Conservation (phyloP, 2,329 filamentous ascomycete species). For the Monosporascus sp. region DNA sequence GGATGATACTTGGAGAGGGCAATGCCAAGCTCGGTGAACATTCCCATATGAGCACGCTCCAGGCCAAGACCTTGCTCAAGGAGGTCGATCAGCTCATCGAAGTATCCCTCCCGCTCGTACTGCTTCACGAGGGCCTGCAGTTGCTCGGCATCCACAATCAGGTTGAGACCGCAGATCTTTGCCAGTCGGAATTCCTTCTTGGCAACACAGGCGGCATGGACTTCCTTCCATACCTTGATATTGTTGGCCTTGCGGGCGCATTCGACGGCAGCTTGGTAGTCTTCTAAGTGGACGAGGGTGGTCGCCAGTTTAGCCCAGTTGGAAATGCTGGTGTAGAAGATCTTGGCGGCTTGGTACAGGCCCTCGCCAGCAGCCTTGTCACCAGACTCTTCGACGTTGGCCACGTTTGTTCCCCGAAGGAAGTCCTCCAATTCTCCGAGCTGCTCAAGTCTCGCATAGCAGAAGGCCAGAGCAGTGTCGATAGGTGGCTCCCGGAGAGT, state of each 20-base stretch:
- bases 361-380: slow-evolving; percentile 97
- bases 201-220: slow-evolving; percentile 89
- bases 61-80: slow-evolving; percentile 93
- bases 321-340: slow-evolving; percentile 96
- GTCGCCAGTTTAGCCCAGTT: slow-evolving; percentile 99
- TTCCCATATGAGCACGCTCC: slow-evolving; percentile 89
- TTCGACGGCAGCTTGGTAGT: slow-evolving; percentile 96
- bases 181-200: slow-evolving; percentile 99
- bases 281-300: slow-evolving; percentile 90
- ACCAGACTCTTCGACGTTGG: slow-evolving; percentile 92
- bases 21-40: slow-evolving; percentile 92
- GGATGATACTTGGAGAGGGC: slow-evolving; percentile 92
- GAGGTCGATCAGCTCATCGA: slow-evolving; percentile 92
- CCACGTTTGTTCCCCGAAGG: slow-evolving; percentile 85
- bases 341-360: slow-evolving; percentile 93
- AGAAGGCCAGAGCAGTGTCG: slow-evolving; percentile 91
- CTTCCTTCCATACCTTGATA: slow-evolving; percentile 98
- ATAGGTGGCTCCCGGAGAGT: slow-evolving; percentile 89
- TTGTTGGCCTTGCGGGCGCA: slow-evolving; percentile 98
- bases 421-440: slow-evolving; percentile 94
- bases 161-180: slow-evolving; percentile 96
- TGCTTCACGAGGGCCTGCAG: slow-evolving; percentile 88
- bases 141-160: slow-evolving; percentile 97
- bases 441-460: slow-evolving; percentile 86
- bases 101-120: slow-evolving; percentile 96